phyloP scores from a whole-genome alignment of 106 monocot genomes.

The Dendrobium nobile region DNA sequence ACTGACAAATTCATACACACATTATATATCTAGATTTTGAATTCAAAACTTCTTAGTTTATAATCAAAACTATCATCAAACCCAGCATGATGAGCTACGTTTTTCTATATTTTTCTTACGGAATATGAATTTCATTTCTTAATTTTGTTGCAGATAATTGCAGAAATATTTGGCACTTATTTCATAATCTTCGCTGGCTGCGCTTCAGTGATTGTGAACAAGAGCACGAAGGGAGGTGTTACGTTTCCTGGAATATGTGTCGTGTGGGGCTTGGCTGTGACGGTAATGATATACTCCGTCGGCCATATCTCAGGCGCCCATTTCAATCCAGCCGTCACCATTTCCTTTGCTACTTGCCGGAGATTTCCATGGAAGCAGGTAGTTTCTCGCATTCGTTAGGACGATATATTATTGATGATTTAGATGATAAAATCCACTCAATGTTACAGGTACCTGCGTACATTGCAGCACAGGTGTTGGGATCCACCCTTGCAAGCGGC shows the following conservation, averaged over 20 bases:
- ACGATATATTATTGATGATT: too few relatives aligned
- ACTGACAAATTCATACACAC: too few relatives aligned
- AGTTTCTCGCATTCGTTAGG: not conserved
- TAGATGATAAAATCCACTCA: not conserved
- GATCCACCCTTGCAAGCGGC: conserved; percentile 65
- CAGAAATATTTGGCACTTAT: conserved; percentile 78
- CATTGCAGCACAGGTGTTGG: conserved; percentile 54
- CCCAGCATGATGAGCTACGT: too few relatives aligned
- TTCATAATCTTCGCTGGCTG: conserved; percentile 80
- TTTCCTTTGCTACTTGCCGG: conserved; percentile 58
- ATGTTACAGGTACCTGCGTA: conserved; percentile 51
- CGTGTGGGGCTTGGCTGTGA: conserved; percentile 78
- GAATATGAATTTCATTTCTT: not conserved
- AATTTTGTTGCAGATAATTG: conserved; percentile 37
- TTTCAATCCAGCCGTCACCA: conserved; percentile 88
- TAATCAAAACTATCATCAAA: too few relatives aligned
- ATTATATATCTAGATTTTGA: too few relatives aligned
- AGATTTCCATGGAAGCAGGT: conserved; percentile 82
- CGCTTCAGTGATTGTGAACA: conserved; percentile 57
- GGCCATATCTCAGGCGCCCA: conserved; percentile 95
- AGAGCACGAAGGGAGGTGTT: conserved; percentile 33
- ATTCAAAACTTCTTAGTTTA: too few relatives aligned
- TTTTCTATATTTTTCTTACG: not conserved
- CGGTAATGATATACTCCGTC: conserved; percentile 84
- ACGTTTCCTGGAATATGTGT: conserved; percentile 70